phyloP scores from a whole-genome alignment of 164 flowering plant species.

The Nymphaea thermarum region DNA sequence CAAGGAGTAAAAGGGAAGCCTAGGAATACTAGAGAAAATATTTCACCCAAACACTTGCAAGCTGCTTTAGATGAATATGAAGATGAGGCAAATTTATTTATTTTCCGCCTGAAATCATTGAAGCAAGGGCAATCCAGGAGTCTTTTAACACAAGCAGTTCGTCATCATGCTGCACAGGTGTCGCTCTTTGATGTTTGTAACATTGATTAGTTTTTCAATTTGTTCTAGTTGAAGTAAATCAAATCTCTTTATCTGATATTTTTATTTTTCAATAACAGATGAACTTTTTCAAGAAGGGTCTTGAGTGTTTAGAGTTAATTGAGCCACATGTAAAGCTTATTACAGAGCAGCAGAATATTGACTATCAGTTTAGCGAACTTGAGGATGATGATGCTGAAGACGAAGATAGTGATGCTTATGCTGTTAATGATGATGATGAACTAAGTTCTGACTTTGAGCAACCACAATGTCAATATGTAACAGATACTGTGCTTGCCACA shows the following conservation, averaged over 20 bases:
- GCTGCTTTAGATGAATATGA: slow-evolving; percentile 70
- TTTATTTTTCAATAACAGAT: slow-evolving; percentile 36
- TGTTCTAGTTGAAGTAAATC: not conserved
- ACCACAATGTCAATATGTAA: slow-evolving; percentile 8
- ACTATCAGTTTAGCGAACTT: slow-evolving; percentile 73
- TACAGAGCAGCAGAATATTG: slow-evolving; percentile 69
- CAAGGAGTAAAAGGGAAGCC: slow-evolving; percentile 55
- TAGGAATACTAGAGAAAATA: slow-evolving; percentile 42
- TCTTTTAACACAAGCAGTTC: slow-evolving; percentile 88
- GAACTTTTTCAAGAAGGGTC: slow-evolving; percentile 63
- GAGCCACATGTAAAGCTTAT: slow-evolving; percentile 67
- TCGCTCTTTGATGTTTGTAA: not conserved
- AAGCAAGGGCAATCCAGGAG: slow-evolving; percentile 86
- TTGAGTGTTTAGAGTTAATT: slow-evolving; percentile 57
- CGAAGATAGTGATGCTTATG: slow-evolving; percentile 23
- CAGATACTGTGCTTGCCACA: slow-evolving; percentile 28
- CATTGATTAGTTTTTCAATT: not conserved
- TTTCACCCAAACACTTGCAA: slow-evolving; percentile 46
- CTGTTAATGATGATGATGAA: slow-evolving; percentile 48
- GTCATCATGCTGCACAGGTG: slow-evolving; percentile 99
- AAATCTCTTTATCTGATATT: slow-evolving; percentile 1
- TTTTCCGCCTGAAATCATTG: slow-evolving; percentile 79
- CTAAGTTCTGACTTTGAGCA: slow-evolving; percentile 75
- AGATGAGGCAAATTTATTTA: slow-evolving; percentile 69
- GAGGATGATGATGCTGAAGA: slow-evolving; percentile 53